These are phyloP conservation scores for Fusarium anguioides DNA, from an alignment of 2,329 filamentous ascomycete species.

Conservation along the genomic window DNA sequence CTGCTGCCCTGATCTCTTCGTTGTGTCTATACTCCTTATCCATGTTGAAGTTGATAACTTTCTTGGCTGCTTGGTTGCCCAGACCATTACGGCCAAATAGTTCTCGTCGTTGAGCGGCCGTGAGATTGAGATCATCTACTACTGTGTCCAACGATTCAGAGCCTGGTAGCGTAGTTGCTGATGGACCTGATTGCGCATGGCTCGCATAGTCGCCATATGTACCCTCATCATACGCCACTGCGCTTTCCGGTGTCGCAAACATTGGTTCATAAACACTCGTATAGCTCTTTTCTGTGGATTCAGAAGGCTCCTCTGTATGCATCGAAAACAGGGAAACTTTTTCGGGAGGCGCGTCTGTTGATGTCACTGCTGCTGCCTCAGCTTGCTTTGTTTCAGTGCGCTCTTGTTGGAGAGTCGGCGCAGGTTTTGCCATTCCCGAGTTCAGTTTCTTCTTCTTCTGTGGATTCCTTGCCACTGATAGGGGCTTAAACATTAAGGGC, in stretches of 20 bases:
- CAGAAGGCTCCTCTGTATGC: conserved; percentile 54
- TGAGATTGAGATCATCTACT: conserved; percentile 82
- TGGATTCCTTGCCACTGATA: conserved; percentile 83
- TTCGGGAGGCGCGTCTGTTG: conserved; percentile 51
- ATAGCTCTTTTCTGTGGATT: conserved; percentile 36
- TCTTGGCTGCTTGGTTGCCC: conserved; percentile 56
- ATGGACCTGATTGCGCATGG: conserved; percentile 48
- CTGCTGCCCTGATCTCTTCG: conserved; percentile 76
- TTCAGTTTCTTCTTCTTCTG: conserved; percentile 72
- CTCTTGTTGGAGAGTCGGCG: conserved; percentile 16
- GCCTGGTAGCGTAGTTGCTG: conserved; percentile 44
- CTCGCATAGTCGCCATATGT: conserved; percentile 49
- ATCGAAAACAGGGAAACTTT: conserved; percentile 78
- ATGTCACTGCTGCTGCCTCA: conserved; percentile 21
- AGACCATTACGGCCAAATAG: conserved; percentile 78
- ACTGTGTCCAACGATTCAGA: conserved; percentile 74
- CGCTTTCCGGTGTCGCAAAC: conserved; percentile 53
- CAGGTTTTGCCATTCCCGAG: conserved; percentile 21
- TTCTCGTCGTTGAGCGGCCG: conserved; percentile 79
- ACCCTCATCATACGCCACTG: conserved; percentile 32
- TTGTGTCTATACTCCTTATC: conserved; percentile 89
- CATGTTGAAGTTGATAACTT: conserved; percentile 87
- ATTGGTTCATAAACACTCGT: conserved; percentile 63
- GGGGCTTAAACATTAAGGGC: conserved; percentile 86
- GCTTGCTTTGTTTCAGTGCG: conserved; percentile 30